Evolutionary conservation across 352 stramenopile genomes (phyloP), one percentile per base, ranked within the genome.

Genomic region (Globisporangium nunn): DNA sequence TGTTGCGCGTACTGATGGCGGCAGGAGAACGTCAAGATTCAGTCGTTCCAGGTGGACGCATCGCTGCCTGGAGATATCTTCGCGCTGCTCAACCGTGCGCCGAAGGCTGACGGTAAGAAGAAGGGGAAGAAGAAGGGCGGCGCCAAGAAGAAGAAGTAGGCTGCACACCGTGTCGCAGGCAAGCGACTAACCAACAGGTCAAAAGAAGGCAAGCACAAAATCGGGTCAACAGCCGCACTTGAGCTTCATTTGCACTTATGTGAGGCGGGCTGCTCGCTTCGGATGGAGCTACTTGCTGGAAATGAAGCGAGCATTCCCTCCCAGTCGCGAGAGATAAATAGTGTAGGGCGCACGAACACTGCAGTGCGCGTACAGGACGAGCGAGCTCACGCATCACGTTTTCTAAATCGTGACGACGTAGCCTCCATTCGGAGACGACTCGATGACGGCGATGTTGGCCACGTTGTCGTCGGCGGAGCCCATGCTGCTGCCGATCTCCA

Each of bases 81-180:
- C 40, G 58, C 67, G n/a, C 68, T 82, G 50, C 71, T 93, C 10
- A 88, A 93, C 59, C 78, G 80, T 30, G 68, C 78, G 11, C 68
- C 76, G 17, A 89, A 88, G 48, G 70, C 71, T 48, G 83, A 91
- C 28, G 63, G 73, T 46, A 93, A 89, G 62, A 88, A 91, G 70
- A 90, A 88, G 56, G 75, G 71, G n/a, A 74, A 78, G 40, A 90
- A 91, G 61, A 91, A 89, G 66, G 74, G 69, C 44, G 70, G 70
- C 17, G 64, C 58, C 23, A 85, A 84, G 54, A 90, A 90, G 63
- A 88, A 88, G 52, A 86, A 88, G 61, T 68, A 66, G 67, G 58
- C 54, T 29, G 33, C 33, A 8, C 33, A 37, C 33, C 33, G 10
- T 5, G 2, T 30, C 4, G 35, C 11, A 33, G 47, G 23, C 15